Evolutionary conservation across 495 filamentous ascomycete genomes (phyloP), one percentile per base, ranked within the genome.

Genomic region (Friedmanniomyces simplex): DNA sequence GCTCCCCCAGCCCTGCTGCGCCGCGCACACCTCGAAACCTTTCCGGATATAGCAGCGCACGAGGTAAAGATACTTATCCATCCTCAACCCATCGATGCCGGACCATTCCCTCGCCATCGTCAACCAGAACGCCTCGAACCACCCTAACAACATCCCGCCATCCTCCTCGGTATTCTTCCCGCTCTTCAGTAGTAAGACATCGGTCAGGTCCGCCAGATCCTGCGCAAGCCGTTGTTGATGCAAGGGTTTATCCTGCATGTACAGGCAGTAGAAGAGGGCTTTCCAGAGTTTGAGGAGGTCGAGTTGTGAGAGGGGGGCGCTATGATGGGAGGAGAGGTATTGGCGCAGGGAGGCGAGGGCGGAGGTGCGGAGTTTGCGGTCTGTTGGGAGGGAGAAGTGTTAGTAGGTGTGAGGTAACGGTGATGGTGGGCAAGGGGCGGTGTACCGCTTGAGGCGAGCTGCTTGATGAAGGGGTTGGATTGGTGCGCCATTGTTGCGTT

Each of bases 201-300:
- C 74, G 39, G 90, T 71, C 50, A 96, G 82, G 30, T 73, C 74
- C 50, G 93, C 87, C 49, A 97, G 85, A 48, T 89, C 82, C 54
- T 74, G 71, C 65, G 84, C 83, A 49, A 97, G 85, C 32, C 79
- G 81, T 78, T 95, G 91, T 76, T 96, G 91, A 12, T 86, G 82
- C 57, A 84, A 75, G 20, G 89, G 85, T 50, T 87, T 87, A 73
- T 96, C 91, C 69, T 84, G 89, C 84, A 95, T 91, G 84, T 88
- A 96, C 69, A 96, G 82, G 84, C 89, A 93, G 79, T 86, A 97
- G 75, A 94, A 97, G 24, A 98, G 82, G 36, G 91, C 93, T 71
- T 95, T 96, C 89, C 91, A 96, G 59, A 98, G 78, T 73, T 96
- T 96, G 54, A 94, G 77, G 32, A 88, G 75, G 50, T 98, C 91